These are phyloP conservation scores for Aspergillus thermomutatus DNA, from an alignment of 2,329 filamentous ascomycete genomes.

Conservation along the genomic window DNA sequence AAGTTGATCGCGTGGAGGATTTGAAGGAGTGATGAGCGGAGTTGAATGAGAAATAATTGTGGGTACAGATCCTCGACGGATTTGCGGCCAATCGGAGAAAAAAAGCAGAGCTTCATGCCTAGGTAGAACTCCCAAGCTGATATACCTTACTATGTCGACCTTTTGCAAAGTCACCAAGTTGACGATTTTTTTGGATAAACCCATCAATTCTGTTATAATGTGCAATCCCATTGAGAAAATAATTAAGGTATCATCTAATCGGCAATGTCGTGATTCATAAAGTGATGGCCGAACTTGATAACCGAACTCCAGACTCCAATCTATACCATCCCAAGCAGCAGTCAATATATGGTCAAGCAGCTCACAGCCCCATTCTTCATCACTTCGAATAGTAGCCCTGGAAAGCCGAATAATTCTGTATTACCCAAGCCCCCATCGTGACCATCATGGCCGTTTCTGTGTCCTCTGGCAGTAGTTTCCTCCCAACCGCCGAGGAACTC, in stretches of 20 bases:
- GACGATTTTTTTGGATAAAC: background rate
- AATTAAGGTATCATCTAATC: background rate
- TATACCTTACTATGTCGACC: background rate
- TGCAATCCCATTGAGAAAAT: background rate
- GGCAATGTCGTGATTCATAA: background rate
- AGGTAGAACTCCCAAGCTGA: no score
- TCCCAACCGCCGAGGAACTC: slow-evolving; percentile 85
- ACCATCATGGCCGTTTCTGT: slow-evolving; percentile 39
- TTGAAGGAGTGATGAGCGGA: background rate
- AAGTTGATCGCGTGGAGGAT: background rate
- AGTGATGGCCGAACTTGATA: background rate
- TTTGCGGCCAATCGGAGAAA: background rate
- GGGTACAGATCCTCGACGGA: background rate
- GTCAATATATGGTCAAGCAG: slow-evolving; percentile 78
- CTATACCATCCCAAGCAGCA: slow-evolving; percentile 21
- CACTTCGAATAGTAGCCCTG: slow-evolving; percentile 92
- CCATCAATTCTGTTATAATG: background rate
- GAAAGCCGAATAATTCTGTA: slow-evolving; percentile 89
- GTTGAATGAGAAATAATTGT: background rate
- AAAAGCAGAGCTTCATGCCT: background rate
- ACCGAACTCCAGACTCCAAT: background rate
- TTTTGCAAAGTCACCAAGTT: background rate
- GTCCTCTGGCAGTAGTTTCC: slow-evolving; percentile 56
- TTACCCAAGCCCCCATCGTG: slow-evolving; percentile 59
- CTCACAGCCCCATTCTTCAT: slow-evolving; percentile 88